Evolutionary conservation across 2,329 filamentous ascomycete species (phyloP).

Genomic region (Trichoderma sp.): DNA sequence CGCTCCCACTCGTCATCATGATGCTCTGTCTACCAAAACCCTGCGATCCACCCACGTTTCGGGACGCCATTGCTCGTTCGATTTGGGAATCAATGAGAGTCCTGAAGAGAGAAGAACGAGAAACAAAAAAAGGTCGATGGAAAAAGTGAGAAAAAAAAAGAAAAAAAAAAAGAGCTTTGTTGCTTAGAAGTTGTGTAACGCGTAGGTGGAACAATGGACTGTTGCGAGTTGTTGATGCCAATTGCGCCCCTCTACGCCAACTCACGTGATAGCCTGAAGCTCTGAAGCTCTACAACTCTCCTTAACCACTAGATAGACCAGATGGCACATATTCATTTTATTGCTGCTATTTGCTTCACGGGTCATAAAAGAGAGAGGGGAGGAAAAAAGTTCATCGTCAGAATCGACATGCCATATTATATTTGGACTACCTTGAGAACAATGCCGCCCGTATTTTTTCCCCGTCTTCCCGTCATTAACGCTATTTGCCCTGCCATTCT

Average conservation of each 20-base stretch:
- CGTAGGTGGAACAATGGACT: neutral
- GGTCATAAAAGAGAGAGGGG: neutral
- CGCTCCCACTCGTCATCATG: constrained; percentile 36
- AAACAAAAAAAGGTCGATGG: neutral
- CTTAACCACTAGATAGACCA: neutral
- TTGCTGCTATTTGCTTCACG: neutral
- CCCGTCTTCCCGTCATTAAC: constrained; percentile 18
- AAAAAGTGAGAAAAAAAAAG: neutral
- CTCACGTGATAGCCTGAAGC: constrained; percentile 6
- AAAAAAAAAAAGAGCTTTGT: neutral
- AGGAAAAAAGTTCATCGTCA: neutral
- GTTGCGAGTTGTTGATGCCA: neutral
- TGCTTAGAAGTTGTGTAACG: neutral
- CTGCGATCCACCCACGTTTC: constrained; percentile 32
- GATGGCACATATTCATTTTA: neutral
- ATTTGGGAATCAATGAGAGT: neutral
- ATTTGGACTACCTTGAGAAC: constrained; percentile 14
- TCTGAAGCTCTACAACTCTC: neutral
- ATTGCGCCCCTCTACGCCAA: neutral
- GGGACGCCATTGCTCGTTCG: constrained; percentile 29
- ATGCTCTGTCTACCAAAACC: constrained; percentile 38
- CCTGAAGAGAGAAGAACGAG: neutral
- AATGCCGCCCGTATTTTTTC: constrained; percentile 16
- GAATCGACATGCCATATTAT: constrained; percentile 19
- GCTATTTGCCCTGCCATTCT: constrained; percentile 22